phyloP scores from a whole-genome alignment of 345 rosid genomes.

The Bruguiera parviflora region DNA sequence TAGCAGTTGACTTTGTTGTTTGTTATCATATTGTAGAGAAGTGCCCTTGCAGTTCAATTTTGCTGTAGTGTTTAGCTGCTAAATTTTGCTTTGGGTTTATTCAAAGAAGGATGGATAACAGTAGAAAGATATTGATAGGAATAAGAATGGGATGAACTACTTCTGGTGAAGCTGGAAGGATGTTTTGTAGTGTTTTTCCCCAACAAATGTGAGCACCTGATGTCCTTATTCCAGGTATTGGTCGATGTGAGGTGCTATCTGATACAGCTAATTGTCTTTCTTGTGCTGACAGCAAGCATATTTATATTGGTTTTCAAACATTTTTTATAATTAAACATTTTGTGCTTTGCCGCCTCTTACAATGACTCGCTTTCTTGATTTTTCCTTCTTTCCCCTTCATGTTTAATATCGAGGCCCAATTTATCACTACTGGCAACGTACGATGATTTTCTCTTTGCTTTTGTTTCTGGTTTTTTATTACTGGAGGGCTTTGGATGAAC shows the following conservation, averaged over 20 bases:
- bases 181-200: too few species aligned
- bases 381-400: too few species aligned
- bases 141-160: background rate
- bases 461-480: too few species aligned
- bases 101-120: background rate
- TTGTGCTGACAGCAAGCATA: background rate
- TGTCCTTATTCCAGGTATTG: background rate
- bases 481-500: too few species aligned
- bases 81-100: background rate
- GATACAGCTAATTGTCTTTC: background rate
- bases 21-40: conserved; percentile 2
- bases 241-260: background rate
- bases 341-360: too few species aligned
- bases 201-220: background rate
- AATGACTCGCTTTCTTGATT: too few species aligned
- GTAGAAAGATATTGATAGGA: background rate
- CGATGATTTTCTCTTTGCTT: too few species aligned
- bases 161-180: background rate
- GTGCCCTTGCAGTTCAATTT: conserved; percentile 19
- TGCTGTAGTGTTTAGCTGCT: conserved; percentile 8
- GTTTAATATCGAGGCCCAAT: too few species aligned
- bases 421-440: too few species aligned
- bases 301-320: too few species aligned
- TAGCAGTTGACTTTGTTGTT: background rate
- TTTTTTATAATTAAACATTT: too few species aligned